Conservation (phyloP, 2,329 filamentous ascomycete species). For the Paracamarosporium sp. region DNA sequence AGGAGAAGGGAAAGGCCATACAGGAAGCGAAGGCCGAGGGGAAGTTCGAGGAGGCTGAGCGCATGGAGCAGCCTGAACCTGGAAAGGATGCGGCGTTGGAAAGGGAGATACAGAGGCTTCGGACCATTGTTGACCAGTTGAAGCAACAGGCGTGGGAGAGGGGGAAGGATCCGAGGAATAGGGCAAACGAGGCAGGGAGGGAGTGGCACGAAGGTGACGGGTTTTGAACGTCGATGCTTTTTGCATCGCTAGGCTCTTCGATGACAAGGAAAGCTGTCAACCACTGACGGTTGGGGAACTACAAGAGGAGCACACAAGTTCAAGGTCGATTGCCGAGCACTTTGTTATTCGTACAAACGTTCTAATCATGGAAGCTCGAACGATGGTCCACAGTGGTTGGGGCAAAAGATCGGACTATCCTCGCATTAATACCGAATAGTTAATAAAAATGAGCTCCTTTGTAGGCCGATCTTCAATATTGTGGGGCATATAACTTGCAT, state of each 20-base stretch:
- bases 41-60: conserved; percentile 39
- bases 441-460: no score
- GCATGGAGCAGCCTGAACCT: conserved; percentile 46
- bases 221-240: conserved; percentile 48
- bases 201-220: conserved; percentile 63
- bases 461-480: no score
- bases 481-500: background rate
- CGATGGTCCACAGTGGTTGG: no score
- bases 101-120: conserved; percentile 52
- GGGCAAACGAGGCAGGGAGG: conserved; percentile 61
- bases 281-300: no score
- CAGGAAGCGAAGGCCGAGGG: conserved; percentile 44
- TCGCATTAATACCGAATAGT: no score
- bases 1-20: conserved; percentile 47
- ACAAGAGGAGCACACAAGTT: no score
- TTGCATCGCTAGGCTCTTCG: background rate
- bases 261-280: no score
- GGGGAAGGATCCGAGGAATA: conserved; percentile 58
- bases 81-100: conserved; percentile 54
- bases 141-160: conserved; percentile 56
- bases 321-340: no score
- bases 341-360: no score
- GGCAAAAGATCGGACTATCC: no score
- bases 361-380: no score
- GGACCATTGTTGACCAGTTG: conserved; percentile 50